phyloP scores from a whole-genome alignment of 2,329 filamentous ascomycete species.

The Fusarium coicis region DNA sequence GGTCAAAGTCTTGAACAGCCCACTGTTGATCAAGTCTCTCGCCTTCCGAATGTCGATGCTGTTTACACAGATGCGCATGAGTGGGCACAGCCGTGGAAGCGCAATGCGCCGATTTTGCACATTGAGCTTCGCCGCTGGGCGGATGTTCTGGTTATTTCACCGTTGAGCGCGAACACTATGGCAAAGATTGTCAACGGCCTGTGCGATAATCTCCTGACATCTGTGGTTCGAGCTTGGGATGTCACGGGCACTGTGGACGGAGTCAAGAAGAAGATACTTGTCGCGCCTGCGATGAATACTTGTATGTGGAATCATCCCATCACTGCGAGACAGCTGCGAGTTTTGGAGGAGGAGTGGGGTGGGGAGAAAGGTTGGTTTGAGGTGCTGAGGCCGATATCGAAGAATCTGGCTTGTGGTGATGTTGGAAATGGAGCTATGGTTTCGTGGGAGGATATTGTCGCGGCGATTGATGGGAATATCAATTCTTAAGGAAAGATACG shows the following conservation, averaged over 20 bases:
- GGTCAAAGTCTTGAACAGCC: slow-evolving; percentile 85
- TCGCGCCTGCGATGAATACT: slow-evolving; percentile 88
- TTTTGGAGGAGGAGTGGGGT: slow-evolving; percentile 82
- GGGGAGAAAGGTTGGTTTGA: slow-evolving; percentile 64
- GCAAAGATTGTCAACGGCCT: slow-evolving; percentile 85
- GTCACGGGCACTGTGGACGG: slow-evolving; percentile 70
- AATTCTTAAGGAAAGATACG: background rate
- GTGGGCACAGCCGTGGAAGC: slow-evolving; percentile 81
- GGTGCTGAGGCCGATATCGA: slow-evolving; percentile 77
- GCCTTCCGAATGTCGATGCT: slow-evolving; percentile 78
- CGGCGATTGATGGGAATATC: slow-evolving; percentile 67
- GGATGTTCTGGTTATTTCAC: slow-evolving; percentile 81
- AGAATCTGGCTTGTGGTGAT: slow-evolving; percentile 86
- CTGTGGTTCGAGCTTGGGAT: slow-evolving; percentile 89
- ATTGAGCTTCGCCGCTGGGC: slow-evolving; percentile 87
- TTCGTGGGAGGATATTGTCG: slow-evolving; percentile 81
- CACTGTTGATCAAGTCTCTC: slow-evolving; percentile 65
- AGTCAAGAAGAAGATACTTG: slow-evolving; percentile 73
- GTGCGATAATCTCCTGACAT: slow-evolving; percentile 79
- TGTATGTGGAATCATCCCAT: slow-evolving; percentile 91
- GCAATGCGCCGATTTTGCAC: slow-evolving; percentile 85
- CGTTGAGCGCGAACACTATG: slow-evolving; percentile 84
- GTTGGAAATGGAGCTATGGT: slow-evolving; percentile 85
- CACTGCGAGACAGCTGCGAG: slow-evolving; percentile 75
- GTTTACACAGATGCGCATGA: slow-evolving; percentile 89